Evolutionary conservation across 164 flowering plant genomes (phyloP).

Genomic region (Piper betle): DNA sequence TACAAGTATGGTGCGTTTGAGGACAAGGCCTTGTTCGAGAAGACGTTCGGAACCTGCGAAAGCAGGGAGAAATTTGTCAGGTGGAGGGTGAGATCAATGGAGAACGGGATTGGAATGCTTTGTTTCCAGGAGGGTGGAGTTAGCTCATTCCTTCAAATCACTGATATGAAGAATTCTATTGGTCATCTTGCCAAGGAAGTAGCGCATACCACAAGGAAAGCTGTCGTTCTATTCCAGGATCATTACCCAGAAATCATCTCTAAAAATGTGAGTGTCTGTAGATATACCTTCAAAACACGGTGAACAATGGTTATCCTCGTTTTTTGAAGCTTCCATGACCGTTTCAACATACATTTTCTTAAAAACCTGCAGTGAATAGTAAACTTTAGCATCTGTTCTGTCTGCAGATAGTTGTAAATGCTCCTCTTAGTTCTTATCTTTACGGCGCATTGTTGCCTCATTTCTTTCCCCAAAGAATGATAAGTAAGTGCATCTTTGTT

Average conservation of each 20-base stretch:
- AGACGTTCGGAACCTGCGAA: slow-evolving; percentile 24
- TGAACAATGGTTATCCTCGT: background rate
- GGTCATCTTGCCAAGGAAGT: slow-evolving; percentile 36
- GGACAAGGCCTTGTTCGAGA: slow-evolving; percentile 22
- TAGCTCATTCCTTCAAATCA: slow-evolving; percentile 41
- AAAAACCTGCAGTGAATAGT: too few relatives aligned
- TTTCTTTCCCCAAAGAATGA: slow-evolving; percentile 24
- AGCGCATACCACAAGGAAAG: slow-evolving; percentile 17
- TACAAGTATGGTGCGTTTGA: slow-evolving; percentile 26
- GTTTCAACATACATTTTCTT: too few relatives aligned
- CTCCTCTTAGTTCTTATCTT: slow-evolving; percentile 52
- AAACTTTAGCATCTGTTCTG: background rate
- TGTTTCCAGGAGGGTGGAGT: slow-evolving; percentile 34
- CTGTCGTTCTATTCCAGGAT: slow-evolving; percentile 28
- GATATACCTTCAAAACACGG: background rate
- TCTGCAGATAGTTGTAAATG: slow-evolving; percentile 60
- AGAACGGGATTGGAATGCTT: slow-evolving; percentile 29
- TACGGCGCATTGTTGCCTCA: slow-evolving; percentile 24
- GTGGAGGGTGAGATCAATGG: slow-evolving; percentile 48
- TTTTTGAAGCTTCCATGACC: too few relatives aligned
- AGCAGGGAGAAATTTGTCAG: slow-evolving; percentile 21
- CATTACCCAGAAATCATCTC: slow-evolving; percentile 60
- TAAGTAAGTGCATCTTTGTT: slow-evolving; percentile 42
- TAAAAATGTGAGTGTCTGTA: slow-evolving; percentile 33
- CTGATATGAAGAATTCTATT: slow-evolving; percentile 48